phyloP scores from a whole-genome alignment of 2,329 filamentous ascomycete species.

The Aspergillus tubingensis region DNA sequence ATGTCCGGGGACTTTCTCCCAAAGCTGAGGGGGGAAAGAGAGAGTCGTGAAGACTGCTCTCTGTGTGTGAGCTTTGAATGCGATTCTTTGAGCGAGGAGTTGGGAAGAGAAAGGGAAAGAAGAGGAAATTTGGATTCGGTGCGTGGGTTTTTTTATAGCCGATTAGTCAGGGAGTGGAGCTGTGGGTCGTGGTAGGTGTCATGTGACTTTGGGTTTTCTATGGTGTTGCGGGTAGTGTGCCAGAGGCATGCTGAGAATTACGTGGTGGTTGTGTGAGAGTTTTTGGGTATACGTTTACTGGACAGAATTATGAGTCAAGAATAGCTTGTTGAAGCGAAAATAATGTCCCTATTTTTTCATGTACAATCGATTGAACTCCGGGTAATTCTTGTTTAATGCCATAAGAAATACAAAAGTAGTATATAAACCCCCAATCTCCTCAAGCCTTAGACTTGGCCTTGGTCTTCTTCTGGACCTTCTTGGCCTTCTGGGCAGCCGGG shows the following conservation, averaged over 20 bases:
- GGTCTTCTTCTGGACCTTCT: constrained; percentile 12
- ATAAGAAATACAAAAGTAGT: constrained; percentile 12
- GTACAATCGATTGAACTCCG: constrained; percentile 13
- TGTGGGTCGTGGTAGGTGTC: neutral
- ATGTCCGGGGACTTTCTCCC: constrained; percentile 99
- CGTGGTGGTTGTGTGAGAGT: neutral
- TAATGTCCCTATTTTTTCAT: constrained; percentile 1
- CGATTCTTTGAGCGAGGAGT: constrained; percentile 99
- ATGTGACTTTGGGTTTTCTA: neutral
- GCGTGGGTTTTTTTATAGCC: constrained; percentile 13
- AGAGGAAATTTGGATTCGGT: constrained; percentile 27
- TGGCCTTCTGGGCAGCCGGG: constrained; percentile 28
- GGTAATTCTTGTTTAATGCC: constrained; percentile 13
- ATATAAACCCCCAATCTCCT: neutral
- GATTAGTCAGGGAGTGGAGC: constrained; percentile 20
- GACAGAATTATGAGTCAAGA: neutral
- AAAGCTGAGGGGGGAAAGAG: constrained; percentile 66
- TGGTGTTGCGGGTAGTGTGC: neutral
- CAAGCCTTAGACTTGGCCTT: constrained; percentile 36
- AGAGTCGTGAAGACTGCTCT: constrained; percentile 53
- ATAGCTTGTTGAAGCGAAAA: neutral
- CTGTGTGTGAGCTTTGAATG: constrained; percentile 98
- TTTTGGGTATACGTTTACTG: neutral
- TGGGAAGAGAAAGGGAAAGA: constrained; percentile 51
- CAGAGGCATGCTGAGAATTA: neutral